These are phyloP conservation scores for Nitzschia palea DNA, from an alignment of 108 stramenopile species.

Conservation along the genomic window DNA sequence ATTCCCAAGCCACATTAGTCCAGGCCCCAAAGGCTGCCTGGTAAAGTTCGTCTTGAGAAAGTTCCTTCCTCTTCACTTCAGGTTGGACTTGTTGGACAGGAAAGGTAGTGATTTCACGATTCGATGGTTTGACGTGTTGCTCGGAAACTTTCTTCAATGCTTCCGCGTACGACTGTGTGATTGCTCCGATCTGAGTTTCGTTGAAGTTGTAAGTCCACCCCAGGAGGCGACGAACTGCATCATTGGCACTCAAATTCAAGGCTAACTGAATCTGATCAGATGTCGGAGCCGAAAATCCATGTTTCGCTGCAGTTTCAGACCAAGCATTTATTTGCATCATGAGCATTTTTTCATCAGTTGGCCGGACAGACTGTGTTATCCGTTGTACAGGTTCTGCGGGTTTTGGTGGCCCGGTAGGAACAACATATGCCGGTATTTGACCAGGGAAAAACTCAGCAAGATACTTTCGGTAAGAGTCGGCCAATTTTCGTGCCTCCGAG, in stretches of 20 bases:
- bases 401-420: too few relatives aligned
- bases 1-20: constrained; percentile 31
- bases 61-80: background rate
- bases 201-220: constrained; percentile 22
- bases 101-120: background rate
- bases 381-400: constrained; percentile 4
- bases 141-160: constrained; percentile 18
- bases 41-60: constrained; percentile 29
- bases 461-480: constrained; percentile 9
- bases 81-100: background rate
- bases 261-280: constrained; percentile 32
- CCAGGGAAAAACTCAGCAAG: constrained; percentile 13
- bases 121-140: constrained; percentile 6
- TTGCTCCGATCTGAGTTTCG: constrained; percentile 2
- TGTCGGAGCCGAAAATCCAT: constrained; percentile 22
- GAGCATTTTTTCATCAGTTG: constrained; percentile 28
- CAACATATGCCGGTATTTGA: background rate
- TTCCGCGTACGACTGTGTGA: constrained; percentile 21
- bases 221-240: constrained; percentile 23
- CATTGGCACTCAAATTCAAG: constrained; percentile 12
- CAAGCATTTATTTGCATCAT: constrained; percentile 27
- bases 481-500: constrained; percentile 24
- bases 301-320: constrained; percentile 14
- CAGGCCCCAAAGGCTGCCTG: constrained; percentile 37
- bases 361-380: too few relatives aligned